Evolutionary conservation across 208 protist species (phyloP), one percentile per base, ranked within the genome.

Genomic region (Leishmania gerbilli): DNA sequence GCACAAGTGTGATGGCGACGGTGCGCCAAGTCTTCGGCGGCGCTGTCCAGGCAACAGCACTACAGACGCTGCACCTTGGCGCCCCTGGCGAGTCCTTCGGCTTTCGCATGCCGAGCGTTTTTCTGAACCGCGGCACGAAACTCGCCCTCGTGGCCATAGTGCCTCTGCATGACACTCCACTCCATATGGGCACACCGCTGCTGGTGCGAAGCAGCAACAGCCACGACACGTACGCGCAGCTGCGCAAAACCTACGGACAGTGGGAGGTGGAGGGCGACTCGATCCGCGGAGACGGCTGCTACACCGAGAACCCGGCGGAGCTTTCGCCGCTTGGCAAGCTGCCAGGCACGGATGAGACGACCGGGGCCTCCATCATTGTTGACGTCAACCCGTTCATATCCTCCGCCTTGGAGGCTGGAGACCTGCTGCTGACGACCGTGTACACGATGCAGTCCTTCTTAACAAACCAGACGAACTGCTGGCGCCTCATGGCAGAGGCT

Each of bases 1-100:
- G 95, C 34, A 93, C 93, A 5, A 96, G 88, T 74, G 91, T 95
- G 9, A 96, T 97, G 95, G 84, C 95, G 1, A 88, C 91, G 17
- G 89, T 96, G 65, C 87, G 93, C 0, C 95, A 96, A 76, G 88
- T 97, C n/a, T 97, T 96, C 85, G 95, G 95, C 68, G 93, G 89
- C 0, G 83, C 90, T 0, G 92, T 97, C n/a, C 74, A 82, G 2
- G 83, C 85, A 27, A 69, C 77, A 3, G 84, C 87, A 40, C 84
- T 96, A 49, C 93, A 96, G 51, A 91, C 90, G 8, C 82, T 97
- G 6, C 92, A 97, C 71, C 86, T 96, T 45, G 92, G 88, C 8
- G 84, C 88, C 6, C 91, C 92, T 0, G 74, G 88, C 8, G 95
- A 97, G 83, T 19, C 87, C 31, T 91, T 92, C 75, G 92, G 92